These are phyloP conservation scores for Vitis hybrid DNA, from an alignment of 177 flowering plant genomes.

Conservation along the genomic window DNA sequence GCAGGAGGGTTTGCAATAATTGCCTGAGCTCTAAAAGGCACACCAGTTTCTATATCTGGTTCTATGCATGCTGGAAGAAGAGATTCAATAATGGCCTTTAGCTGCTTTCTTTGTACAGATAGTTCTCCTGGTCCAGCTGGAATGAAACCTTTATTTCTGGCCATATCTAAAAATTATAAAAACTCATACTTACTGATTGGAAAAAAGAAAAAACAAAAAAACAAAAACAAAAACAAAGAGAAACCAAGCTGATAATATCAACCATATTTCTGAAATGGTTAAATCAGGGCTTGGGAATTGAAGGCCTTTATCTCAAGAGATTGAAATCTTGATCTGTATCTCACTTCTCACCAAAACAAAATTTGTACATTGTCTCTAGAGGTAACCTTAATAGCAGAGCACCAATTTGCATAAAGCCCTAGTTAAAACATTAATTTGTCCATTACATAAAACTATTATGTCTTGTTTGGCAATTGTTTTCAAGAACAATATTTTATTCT, in stretches of 20 bases:
- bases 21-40: slow-evolving; percentile 86
- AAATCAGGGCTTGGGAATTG: too few relatives aligned
- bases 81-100: slow-evolving; percentile 85
- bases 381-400: neutral
- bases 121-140: slow-evolving; percentile 92
- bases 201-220: neutral
- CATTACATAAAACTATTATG: too few relatives aligned
- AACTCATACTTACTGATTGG: neutral
- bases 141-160: slow-evolving; percentile 87
- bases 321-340: too few relatives aligned
- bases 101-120: slow-evolving; percentile 76
- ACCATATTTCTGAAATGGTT: too few relatives aligned
- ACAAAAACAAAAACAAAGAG: neutral
- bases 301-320: too few relatives aligned
- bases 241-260: neutral
- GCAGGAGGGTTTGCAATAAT: slow-evolving; percentile 97
- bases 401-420: neutral
- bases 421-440: neutral
- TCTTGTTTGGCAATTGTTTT: too few relatives aligned
- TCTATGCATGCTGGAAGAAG: slow-evolving; percentile 93
- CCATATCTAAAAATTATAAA: slow-evolving; percentile 68
- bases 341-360: too few relatives aligned
- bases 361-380: neutral
- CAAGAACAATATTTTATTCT: too few relatives aligned
- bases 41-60: slow-evolving; percentile 74